A percentile compares a stretch with the other conserved stretches of the same genome.
phyloP scores from a whole-genome alignment of 2,329 filamentous ascomycete genomes.

The Alternaria dauci region DNA sequence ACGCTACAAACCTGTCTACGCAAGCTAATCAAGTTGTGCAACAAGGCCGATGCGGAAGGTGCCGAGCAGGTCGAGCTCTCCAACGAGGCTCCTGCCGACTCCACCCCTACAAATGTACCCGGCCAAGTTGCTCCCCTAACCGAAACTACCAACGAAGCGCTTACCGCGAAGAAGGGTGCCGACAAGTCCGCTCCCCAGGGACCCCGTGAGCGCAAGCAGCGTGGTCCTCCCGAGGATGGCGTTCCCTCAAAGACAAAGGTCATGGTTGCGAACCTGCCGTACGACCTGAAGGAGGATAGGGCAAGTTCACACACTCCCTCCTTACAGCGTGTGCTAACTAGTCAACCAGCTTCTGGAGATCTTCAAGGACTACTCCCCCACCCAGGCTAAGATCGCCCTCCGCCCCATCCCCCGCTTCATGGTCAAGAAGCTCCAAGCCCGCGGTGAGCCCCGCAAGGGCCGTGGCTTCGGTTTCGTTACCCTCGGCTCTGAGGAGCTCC shows the following conservation, averaged over 20 bases:
- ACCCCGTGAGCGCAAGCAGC: slow-evolving; percentile 74
- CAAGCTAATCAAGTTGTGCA: slow-evolving; percentile 13
- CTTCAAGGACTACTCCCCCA: slow-evolving; percentile 89
- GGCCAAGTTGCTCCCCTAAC: slow-evolving; percentile 60
- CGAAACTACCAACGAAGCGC: slow-evolving; percentile 62
- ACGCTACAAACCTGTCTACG: neutral
- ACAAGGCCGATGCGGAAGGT: slow-evolving; percentile 58
- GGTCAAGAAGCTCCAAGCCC: slow-evolving; percentile 99
- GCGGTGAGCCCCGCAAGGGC: slow-evolving; percentile 97
- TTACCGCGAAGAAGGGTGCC: slow-evolving; percentile 64
- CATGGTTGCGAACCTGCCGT: slow-evolving; percentile 99
- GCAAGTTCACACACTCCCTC: slow-evolving; percentile 60
- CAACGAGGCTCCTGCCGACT: slow-evolving; percentile 55
- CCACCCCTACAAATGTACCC: slow-evolving; percentile 60
- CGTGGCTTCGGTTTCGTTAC: slow-evolving; percentile 99
- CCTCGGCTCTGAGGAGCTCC: slow-evolving; percentile 90
- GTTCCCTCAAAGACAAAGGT: slow-evolving; percentile 99
- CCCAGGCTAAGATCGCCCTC: slow-evolving; percentile 97
- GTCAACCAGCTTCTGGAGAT: slow-evolving; percentile 86
- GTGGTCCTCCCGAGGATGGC: slow-evolving; percentile 95
- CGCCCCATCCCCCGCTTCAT: slow-evolving; percentile 99
- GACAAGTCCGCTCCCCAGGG: slow-evolving; percentile 59
- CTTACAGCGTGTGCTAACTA: neutral
- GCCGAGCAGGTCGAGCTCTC: slow-evolving; percentile 58
- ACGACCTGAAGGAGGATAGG: slow-evolving; percentile 97